Evolutionary conservation across 345 rosid genomes (phyloP), one percentile per base, ranked within the genome.

Genomic region (Eucalyptus sp.): DNA sequence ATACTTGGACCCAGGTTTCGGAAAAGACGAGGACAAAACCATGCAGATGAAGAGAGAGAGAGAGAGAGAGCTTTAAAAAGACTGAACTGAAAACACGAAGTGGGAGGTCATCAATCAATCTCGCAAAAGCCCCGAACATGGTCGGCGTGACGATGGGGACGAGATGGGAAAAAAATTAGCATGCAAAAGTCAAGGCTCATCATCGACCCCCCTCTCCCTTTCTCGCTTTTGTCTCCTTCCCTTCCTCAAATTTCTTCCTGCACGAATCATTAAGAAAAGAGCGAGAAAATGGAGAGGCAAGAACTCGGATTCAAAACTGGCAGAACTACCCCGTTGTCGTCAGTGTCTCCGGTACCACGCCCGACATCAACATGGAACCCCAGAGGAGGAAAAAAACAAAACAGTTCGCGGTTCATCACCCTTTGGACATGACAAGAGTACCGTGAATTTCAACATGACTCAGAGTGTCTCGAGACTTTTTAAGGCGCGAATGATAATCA

Each of bases 91-190:
- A 20, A 20, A 41, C 48, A 43, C 27, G 10, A 22, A 10, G 31
- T 18, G 44, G 27, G 41, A 41, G 4, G 29, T 29, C 48, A 41
- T 54, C 64, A 24, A 37, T 86, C 48, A 2, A 24, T 41, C 27
- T 49, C 56, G 88, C 24, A 31, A 90, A 92, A 71, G 44, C 91
- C 86, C 86, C 81, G 43, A 43, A 50, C 90, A 86, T 85, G 90
- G 90, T 89, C 91, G 93, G 92, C 91, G 5, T 25, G 60, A 84
- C 20, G 87, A 87, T 80, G 87, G 86, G 33, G 89, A 86, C 9
- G 41, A n/a, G 76, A 5, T 11, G 27, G 13, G 5, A 20, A 37
- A 33, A 37, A 33, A 31, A 50, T 41, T 33, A 31, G 90, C 84
- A 16, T 62, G 33, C 88, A 46, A 76, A 89, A 91, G 91, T 90